Conservation (phyloP, 2,329 filamentous ascomycete species). For the Scytalidium lignicola region DNA sequence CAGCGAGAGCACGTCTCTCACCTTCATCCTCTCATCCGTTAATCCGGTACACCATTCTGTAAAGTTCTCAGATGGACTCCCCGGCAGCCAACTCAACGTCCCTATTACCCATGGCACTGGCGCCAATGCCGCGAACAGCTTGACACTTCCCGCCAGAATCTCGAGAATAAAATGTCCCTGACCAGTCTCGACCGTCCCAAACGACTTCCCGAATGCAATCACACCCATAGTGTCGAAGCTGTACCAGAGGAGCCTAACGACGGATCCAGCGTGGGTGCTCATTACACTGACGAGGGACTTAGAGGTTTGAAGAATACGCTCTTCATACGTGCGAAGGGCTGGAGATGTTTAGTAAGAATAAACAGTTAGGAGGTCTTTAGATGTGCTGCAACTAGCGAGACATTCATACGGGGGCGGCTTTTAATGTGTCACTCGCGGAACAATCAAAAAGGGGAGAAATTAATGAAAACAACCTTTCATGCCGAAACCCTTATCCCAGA, state of each 20-base stretch:
- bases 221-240: constrained; percentile 14
- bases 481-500: constrained; percentile 11
- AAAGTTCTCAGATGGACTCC: constrained; percentile 2
- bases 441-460: too few relatives aligned
- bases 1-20: constrained; percentile 4
- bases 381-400: too few relatives aligned
- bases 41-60: constrained; percentile 11
- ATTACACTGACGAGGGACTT: too few relatives aligned
- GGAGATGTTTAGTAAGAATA: too few relatives aligned
- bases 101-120: constrained; percentile 18
- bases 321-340: neutral
- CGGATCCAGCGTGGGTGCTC: too few relatives aligned
- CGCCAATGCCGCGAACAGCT: constrained; percentile 8
- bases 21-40: constrained; percentile 10
- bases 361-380: too few relatives aligned
- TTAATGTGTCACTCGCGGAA: too few relatives aligned
- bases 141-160: constrained; percentile 9
- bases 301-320: too few relatives aligned
- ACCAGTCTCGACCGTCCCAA: constrained; percentile 16
- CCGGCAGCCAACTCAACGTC: too few relatives aligned
- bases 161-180: constrained; percentile 8
- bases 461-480: constrained; percentile 1
- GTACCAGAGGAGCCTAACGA: neutral
- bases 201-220: constrained; percentile 11
- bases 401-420: too few relatives aligned